phyloP scores from a whole-genome alignment of 2,329 filamentous ascomycete genomes.

The Thelonectria discophora region DNA sequence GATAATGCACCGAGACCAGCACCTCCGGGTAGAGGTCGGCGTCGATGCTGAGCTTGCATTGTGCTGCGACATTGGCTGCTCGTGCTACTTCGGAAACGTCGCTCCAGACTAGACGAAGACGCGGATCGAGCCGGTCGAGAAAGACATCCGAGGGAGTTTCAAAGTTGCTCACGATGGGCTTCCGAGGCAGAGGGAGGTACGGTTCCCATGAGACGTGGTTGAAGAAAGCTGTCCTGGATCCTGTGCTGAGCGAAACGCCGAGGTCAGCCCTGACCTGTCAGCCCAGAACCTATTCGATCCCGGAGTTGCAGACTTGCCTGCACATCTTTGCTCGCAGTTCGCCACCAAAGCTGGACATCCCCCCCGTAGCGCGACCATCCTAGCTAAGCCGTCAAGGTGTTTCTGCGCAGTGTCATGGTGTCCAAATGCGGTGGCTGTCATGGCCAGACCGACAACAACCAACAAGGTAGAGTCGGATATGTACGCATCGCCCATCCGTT shows the following conservation, averaged over 20 bases:
- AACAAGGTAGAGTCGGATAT: conserved; percentile 11
- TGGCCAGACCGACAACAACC: conserved; percentile 12
- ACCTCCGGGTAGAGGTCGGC: conserved; percentile 1
- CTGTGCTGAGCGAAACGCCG: conserved; percentile 1
- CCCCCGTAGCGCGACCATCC: conserved; percentile 10
- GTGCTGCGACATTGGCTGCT: neutral
- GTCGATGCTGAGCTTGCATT: conserved; percentile 9
- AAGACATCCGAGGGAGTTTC: neutral
- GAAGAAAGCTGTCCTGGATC: conserved; percentile 5
- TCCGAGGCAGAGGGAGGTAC: neutral
- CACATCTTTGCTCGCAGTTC: conserved; percentile 16
- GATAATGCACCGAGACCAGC: conserved; percentile 17
- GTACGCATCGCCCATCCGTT: neutral
- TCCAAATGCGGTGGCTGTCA: conserved; percentile 11
- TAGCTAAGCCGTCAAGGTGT: conserved; percentile 4
- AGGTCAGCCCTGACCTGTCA: conserved; percentile 2
- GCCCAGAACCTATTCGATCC: neutral
- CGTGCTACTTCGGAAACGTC: conserved; percentile 2
- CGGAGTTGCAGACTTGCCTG: neutral
- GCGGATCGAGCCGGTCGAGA: neutral
- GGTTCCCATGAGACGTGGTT: conserved; percentile 5
- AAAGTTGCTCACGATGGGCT: neutral
- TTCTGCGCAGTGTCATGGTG: neutral
- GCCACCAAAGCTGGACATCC: neutral
- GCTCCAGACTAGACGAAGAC: neutral